A percentile compares a stretch with the other conserved stretches of the same genome.
Evolutionary conservation across 2,329 filamentous ascomycete genomes (phyloP).

Genomic region (Didymella pomorum): DNA sequence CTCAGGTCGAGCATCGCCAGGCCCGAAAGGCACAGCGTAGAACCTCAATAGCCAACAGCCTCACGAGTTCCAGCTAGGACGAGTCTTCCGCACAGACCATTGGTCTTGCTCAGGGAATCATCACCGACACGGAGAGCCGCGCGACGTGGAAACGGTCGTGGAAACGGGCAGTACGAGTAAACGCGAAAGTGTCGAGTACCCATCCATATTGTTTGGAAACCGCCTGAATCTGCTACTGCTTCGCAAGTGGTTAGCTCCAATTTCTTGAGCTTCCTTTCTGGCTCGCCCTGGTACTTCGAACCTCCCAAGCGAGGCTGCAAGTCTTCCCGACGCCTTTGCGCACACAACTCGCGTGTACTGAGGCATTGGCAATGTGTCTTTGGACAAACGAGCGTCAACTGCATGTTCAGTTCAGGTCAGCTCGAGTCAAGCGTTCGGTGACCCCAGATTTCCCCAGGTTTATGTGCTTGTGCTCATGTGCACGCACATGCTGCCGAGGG

Average conservation of each 20-base stretch:
- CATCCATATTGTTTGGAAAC: background rate
- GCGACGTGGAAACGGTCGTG: background rate
- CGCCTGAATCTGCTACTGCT: background rate
- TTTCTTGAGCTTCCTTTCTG: background rate
- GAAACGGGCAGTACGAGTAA: background rate
- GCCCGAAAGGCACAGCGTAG: too few relatives aligned
- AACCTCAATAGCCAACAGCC: too few relatives aligned
- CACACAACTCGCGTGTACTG: background rate
- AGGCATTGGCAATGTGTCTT: background rate
- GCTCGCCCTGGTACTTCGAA: conserved; percentile 9
- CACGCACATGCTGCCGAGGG: conserved; percentile 42
- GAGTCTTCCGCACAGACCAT: too few relatives aligned
- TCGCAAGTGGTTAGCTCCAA: conserved; percentile 11
- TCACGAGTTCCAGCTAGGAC: too few relatives aligned
- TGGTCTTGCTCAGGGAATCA: background rate
- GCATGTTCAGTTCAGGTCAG: background rate
- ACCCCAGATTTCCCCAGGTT: conserved; percentile 17
- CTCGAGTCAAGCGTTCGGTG: background rate
- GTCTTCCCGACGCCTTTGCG: background rate
- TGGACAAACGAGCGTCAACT: background rate
- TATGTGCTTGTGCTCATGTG: conserved; percentile 3
- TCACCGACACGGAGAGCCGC: background rate
- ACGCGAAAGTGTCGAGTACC: background rate
- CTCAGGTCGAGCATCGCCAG: too few relatives aligned
- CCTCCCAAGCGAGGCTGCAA: too few relatives aligned